These are phyloP conservation scores for Rhizophagus clarus DNA, from an alignment of 192 early-diverging fungal species.

Conservation along the genomic window DNA sequence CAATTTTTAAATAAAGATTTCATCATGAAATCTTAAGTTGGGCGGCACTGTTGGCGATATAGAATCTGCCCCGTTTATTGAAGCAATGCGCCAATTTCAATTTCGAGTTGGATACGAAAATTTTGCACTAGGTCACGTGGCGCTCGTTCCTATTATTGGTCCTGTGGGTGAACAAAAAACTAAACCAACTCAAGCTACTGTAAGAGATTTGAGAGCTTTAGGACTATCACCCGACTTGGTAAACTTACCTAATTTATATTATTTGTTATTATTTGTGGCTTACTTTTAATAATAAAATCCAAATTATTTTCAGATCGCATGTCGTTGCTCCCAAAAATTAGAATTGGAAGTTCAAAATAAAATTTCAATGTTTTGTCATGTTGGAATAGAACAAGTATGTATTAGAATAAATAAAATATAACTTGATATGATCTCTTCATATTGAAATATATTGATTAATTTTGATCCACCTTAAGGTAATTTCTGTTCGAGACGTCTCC, in stretches of 20 bases:
- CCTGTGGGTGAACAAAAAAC: constrained; percentile 99
- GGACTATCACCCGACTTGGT: constrained; percentile 91
- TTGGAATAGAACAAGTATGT: constrained; percentile 81
- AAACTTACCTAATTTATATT: neutral
- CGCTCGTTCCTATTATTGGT: constrained; percentile 95
- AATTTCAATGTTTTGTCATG: constrained; percentile 99
- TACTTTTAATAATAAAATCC: neutral
- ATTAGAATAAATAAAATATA: neutral
- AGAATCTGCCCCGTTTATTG: constrained; percentile 98
- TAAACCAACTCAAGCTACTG: constrained; percentile 97
- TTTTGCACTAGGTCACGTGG: constrained; percentile 97
- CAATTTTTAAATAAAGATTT: neutral
- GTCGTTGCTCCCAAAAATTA: constrained; percentile 80
- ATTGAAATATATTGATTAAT: neutral
- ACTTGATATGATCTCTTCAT: neutral
- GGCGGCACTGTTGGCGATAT: constrained; percentile 99
- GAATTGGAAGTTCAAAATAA: constrained; percentile 84
- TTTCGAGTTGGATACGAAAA: constrained; percentile 98
- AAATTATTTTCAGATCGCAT: constrained; percentile 69
- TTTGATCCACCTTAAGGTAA: constrained; percentile 33
- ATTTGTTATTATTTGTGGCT: neutral
- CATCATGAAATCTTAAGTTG: constrained; percentile 37
- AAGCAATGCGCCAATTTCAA: constrained; percentile 99
- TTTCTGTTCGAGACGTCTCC: constrained; percentile 95
- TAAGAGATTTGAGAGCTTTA: constrained; percentile 91